Conservation (phyloP, 202 grass and related monocot genomes). For the Zizania palustris region DNA sequence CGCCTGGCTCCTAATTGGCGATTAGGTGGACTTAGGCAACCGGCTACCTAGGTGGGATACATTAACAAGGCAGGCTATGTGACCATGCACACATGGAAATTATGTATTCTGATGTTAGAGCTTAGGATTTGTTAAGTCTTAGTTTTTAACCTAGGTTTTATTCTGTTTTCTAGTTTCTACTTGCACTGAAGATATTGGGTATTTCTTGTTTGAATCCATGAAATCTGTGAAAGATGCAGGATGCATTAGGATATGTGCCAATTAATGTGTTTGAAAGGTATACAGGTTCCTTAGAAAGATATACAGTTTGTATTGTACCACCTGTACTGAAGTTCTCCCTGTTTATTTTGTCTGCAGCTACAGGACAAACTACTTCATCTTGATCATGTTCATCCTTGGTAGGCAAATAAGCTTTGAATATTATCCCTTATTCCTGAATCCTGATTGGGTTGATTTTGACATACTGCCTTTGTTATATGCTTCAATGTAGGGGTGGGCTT, state of each 20-base stretch:
- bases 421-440: conserved; percentile 9
- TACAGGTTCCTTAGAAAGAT: background rate
- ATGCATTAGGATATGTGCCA: background rate
- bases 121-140: conserved; percentile 5
- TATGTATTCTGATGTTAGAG: background rate
- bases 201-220: background rate
- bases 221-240: background rate
- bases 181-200: conserved; percentile 1
- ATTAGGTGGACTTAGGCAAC: background rate
- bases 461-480: conserved; percentile 34
- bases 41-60: background rate
- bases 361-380: conserved; percentile 98
- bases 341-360: conserved; percentile 59
- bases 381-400: conserved; percentile 92
- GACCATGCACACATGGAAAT: background rate
- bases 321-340: conserved; percentile 21
- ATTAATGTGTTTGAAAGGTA: background rate
- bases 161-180: background rate
- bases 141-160: background rate
- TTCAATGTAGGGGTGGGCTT: conserved; percentile 63
- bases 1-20: background rate
- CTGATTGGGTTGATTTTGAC: conserved; percentile 30
- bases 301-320: background rate
- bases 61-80: background rate
- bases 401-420: conserved; percentile 34